Base-by-base conservation (phyloP, 805 yeast species). In the Lipomyces sp. region DNA sequence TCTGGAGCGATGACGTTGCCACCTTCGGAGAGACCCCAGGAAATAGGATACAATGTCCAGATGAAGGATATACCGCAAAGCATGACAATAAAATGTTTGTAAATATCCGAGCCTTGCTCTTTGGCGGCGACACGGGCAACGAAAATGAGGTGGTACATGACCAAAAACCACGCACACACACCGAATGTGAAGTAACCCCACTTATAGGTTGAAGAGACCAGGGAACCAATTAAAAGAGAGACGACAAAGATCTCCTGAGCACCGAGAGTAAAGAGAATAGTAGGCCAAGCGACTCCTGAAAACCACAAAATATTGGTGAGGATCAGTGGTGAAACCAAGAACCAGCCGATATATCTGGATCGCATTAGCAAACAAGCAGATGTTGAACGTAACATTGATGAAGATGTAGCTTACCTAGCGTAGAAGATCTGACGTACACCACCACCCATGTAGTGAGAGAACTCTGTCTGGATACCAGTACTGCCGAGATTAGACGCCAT, bases 121-220 rank as follows among this genome's bases (percentile, higher is more conserved):
- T 76, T 75, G 58, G 75, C 69, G 35, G 64, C 66, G 33, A 70
- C 71, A 24, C 57, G 57, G 13, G 59, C 70, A 34, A 69, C 71
- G 57, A 62, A 60, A 61, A 71, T 35, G 62, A 75, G 51, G 59
- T 73, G 65, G 69, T 69, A 75, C 39, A 56, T 82, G 75, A 87
- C 85, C 73, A 80, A 83, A 29, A 83, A 80, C 73, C 80, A 85
- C 29, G 76, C 80, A 78, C 48, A 76, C 53, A 80, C 80, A 39
- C 84, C 86, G 75, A 87, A 84, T 3, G 84, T 81, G 76, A 84
- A 87, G 79, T 84, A 86, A 74, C 90, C 90, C 90, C 90, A 87
- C 76, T 85, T 87, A 77, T 87, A 87, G 53, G 85, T 77, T 11
- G 88, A 81, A 50, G 74, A 69, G 66, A 87, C 83, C 69, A 87